A percentile compares a stretch with the other conserved stretches of the same genome.
Evolutionary conservation across 805 yeast species (phyloP).

Genomic region (Metschnikowia hibisci): DNA sequence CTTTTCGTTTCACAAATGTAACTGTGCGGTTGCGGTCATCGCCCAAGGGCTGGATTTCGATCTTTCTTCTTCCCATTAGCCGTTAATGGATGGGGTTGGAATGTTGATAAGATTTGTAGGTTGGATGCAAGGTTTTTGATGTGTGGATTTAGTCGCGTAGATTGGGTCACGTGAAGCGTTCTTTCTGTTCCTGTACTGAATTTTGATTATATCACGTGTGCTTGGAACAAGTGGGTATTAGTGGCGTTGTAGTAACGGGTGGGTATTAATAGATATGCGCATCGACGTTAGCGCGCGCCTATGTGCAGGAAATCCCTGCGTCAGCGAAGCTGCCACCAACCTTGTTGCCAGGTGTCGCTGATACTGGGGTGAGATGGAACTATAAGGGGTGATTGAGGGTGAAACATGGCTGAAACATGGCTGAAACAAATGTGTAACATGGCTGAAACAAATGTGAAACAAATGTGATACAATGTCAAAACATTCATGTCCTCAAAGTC

Average conservation of each 20-base stretch:
- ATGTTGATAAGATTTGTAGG: not conserved
- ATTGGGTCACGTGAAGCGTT: too few species aligned
- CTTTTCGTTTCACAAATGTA: constrained; percentile 90
- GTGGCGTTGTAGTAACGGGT: not conserved
- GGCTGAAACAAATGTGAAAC: not conserved
- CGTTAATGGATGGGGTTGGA: not conserved
- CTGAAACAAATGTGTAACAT: not conserved
- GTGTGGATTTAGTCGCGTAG: not conserved
- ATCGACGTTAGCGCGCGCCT: not conserved
- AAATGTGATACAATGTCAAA: not conserved
- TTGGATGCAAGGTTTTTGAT: too few species aligned
- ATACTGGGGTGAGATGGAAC: too few species aligned
- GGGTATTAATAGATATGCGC: constrained; percentile 6
- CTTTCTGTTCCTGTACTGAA: too few species aligned
- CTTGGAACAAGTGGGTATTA: not conserved
- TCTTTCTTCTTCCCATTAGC: constrained; percentile 93
- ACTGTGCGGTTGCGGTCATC: constrained; percentile 85
- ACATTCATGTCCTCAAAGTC: too few species aligned
- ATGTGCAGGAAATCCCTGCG: not conserved
- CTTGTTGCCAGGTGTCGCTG: too few species aligned
- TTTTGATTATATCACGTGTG: not conserved
- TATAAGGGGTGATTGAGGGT: too few species aligned
- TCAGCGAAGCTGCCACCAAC: too few species aligned
- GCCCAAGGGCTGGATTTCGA: constrained; percentile 83
- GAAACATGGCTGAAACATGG: not conserved